These are phyloP conservation scores for Blastobotrys robertii DNA, from an alignment of 805 yeast genomes.

Conservation along the genomic window DNA sequence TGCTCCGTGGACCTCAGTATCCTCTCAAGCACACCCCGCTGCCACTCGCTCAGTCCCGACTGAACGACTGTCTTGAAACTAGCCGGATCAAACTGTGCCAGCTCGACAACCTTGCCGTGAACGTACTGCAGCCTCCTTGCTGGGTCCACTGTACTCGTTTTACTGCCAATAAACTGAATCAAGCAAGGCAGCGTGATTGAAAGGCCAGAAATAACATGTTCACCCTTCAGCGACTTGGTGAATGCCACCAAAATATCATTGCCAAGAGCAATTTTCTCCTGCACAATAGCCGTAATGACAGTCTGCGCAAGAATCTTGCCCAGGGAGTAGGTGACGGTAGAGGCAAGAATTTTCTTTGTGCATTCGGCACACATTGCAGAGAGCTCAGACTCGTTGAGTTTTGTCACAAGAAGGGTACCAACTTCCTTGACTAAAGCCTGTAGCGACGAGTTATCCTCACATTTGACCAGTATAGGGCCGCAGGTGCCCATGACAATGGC, in stretches of 20 bases:
- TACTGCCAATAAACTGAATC: constrained; percentile 26
- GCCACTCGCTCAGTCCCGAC: constrained; percentile 32
- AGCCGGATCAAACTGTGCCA: constrained; percentile 22
- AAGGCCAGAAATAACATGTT: constrained; percentile 24
- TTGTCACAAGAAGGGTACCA: constrained; percentile 27
- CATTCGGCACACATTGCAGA: constrained; percentile 47
- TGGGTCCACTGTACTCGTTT: constrained; percentile 15
- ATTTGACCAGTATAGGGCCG: too few relatives aligned
- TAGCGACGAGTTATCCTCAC: too few relatives aligned
- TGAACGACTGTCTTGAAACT: constrained; percentile 33
- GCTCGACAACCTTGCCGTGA: constrained; percentile 22
- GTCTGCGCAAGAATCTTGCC: constrained; percentile 34
- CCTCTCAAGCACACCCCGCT: constrained; percentile 11
- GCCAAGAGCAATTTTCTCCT: constrained; percentile 18
- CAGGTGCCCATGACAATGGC: constrained; percentile 37
- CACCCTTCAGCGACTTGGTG: constrained; percentile 29
- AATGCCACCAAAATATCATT: constrained; percentile 44
- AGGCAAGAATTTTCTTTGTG: constrained; percentile 44
- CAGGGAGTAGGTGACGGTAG: constrained; percentile 24
- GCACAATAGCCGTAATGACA: constrained; percentile 38
- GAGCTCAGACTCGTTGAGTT: constrained; percentile 30
- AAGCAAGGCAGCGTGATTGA: constrained; percentile 29
- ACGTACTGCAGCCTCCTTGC: constrained; percentile 14
- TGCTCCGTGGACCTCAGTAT: constrained; percentile 10
- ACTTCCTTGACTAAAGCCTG: too few relatives aligned